Conservation (phyloP, 768 basidiomycete genomes). For the Termitomyces sp. region DNA sequence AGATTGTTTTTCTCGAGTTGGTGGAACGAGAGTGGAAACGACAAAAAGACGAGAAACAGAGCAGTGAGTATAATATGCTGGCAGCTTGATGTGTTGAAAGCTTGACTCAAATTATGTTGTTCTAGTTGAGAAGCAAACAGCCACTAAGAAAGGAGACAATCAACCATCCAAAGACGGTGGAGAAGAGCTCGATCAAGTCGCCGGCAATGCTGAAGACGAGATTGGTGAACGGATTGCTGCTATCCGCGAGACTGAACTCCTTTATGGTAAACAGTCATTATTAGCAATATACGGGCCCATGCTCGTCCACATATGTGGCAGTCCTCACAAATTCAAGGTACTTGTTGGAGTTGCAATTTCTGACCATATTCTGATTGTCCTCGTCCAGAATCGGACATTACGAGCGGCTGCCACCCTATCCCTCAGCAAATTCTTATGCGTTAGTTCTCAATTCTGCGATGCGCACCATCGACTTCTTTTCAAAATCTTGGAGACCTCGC, state of each 20-base stretch:
- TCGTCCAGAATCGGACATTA: constrained; percentile 70
- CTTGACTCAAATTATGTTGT: background rate
- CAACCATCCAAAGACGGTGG: constrained; percentile 59
- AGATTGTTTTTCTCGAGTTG: constrained; percentile 92
- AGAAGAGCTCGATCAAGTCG: constrained; percentile 89
- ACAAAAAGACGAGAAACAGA: constrained; percentile 85
- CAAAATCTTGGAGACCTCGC: constrained; percentile 89
- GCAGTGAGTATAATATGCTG: constrained; percentile 44
- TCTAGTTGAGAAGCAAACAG: constrained; percentile 57
- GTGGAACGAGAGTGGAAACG: constrained; percentile 96
- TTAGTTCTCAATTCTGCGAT: constrained; percentile 93
- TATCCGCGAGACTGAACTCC: constrained; percentile 81
- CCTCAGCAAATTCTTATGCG: constrained; percentile 94
- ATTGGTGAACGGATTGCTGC: constrained; percentile 88
- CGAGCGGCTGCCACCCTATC: constrained; percentile 84
- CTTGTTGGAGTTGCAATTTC: constrained; percentile 11
- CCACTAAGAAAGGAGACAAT: constrained; percentile 24
- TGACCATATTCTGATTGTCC: constrained; percentile 1
- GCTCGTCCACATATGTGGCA: constrained; percentile 86
- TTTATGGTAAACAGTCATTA: constrained; percentile 79
- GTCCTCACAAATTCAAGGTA: constrained; percentile 89
- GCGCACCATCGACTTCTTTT: constrained; percentile 83
- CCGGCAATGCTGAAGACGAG: constrained; percentile 96
- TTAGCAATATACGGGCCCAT: constrained; percentile 85
- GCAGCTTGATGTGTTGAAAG: background rate